Evolutionary conservation across 305 asterid species (phyloP).

Genomic region (Solanum hybrid): DNA sequence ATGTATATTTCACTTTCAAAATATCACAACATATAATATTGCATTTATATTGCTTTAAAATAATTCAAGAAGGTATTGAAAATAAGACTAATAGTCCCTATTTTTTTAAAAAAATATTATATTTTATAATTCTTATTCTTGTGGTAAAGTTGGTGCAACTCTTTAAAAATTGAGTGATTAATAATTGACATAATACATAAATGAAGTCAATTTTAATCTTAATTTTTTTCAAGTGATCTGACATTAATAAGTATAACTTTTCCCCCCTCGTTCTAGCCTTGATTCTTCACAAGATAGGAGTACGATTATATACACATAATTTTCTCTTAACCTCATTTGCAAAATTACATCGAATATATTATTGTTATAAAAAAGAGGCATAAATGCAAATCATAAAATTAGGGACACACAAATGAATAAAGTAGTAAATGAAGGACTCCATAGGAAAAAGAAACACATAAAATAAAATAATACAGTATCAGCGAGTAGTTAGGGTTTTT

Average conservation of each 20-base stretch:
- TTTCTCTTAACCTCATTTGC: neutral
- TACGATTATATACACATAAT: neutral
- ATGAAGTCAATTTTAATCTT: too few relatives aligned
- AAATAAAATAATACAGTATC: neutral
- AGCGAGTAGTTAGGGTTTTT: conserved; percentile 7
- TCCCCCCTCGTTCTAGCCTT: neutral
- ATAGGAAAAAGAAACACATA: neutral
- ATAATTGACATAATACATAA: neutral
- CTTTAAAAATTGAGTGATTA: neutral
- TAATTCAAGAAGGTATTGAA: neutral
- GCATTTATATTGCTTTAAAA: neutral
- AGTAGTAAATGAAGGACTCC: neutral
- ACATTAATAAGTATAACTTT: too few relatives aligned
- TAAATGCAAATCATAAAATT: neutral
- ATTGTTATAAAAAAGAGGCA: neutral
- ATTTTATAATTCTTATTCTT: neutral
- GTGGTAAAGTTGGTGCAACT: neutral
- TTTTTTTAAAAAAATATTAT: too few relatives aligned
- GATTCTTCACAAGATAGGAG: neutral
- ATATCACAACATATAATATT: neutral
- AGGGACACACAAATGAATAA: neutral
- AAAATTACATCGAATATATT: neutral
- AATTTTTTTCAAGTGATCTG: too few relatives aligned
- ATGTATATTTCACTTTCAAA: neutral
- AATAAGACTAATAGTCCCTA: neutral